Evolutionary conservation across 441 rosid species (phyloP), one percentile per base, ranked within the genome.

Genomic region (Euphorbia celastroides): DNA sequence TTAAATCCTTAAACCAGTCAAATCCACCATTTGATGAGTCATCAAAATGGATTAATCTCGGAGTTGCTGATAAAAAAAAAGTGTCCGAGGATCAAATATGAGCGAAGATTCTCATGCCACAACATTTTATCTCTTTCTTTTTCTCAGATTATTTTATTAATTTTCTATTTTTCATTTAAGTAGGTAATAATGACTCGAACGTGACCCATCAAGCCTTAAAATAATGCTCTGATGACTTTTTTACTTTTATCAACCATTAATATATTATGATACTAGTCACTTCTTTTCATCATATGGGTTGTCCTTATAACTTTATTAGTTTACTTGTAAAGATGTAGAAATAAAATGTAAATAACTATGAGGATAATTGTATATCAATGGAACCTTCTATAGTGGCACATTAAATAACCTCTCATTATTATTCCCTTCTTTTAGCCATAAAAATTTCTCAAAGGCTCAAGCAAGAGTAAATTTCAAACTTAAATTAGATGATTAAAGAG

Each of bases 141-240:
- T 32, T 56, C 17, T 51, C 16, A 2, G n/a, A 0, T 1, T 26
- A 13, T 5, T 23, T 25, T 31, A 6, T 59, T 16, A 26, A 3
- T 9, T 13, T n/a, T 25, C 6, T 31, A n/a, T n/a, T 13, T 25
- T 41, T 17, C 44, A 41, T 41, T 41, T 3, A 3, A 41, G 44
- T 36, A n/a, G 38, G 64, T 44, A 34, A 55, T 57, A 38, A 28
- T 67, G 60, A 58, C 51, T 59, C 66, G 76, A 73, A 61, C 50
- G 74, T 56, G 71, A 73, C 79, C 69, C 75, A 48, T 66, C n/a
- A n/a, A n/a, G n/a, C 51, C 14, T 34, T 57, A 46, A 56, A 66
- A 69, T 36, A 61, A 71, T 51, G 63, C 11, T 38, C 11, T 57
- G 27, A 69, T 52, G 65, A 62, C 60, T 48, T 6, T 41, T 41